A percentile compares a stretch with the other conserved stretches of the same genome.
These are phyloP conservation scores for Ophiosphaerella korrae DNA, from an alignment of 2,329 filamentous ascomycete genomes.

Conservation along the genomic window DNA sequence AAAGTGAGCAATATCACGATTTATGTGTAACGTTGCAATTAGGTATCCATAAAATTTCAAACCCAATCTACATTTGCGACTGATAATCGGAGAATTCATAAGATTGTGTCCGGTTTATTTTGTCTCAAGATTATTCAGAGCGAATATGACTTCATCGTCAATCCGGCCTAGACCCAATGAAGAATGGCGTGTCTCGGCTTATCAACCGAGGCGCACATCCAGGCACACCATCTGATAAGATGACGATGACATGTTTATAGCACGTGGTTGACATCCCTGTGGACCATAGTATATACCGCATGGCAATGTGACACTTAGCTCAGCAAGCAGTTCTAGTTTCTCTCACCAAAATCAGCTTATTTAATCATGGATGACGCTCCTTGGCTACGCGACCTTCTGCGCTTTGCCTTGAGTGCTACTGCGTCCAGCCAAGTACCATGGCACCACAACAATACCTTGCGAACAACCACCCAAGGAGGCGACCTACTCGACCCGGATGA, in stretches of 20 bases:
- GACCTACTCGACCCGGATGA: conserved; percentile 34
- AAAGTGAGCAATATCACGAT: not conserved
- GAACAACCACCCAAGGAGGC: conserved; percentile 9
- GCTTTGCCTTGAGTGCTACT: conserved; percentile 31
- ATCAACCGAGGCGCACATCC: conserved; percentile 14
- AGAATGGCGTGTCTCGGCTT: conserved; percentile 15
- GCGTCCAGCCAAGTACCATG: conserved; percentile 26
- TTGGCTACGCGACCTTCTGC: conserved; percentile 31
- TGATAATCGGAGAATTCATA: too few species aligned
- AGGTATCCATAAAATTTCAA: too few species aligned
- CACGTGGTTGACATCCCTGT: conserved; percentile 5
- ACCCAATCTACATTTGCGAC: too few species aligned
- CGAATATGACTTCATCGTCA: not conserved
- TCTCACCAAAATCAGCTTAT: conserved; percentile 3
- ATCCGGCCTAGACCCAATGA: not conserved
- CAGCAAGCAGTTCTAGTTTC: not conserved
- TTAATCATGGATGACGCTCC: conserved; percentile 14
- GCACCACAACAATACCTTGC: conserved; percentile 7
- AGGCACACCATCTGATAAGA: conserved; percentile 14
- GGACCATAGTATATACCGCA: not conserved
- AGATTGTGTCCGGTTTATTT: too few species aligned
- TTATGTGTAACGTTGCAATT: too few species aligned
- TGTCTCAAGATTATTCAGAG: too few species aligned
- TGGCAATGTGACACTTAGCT: conserved; percentile 11
- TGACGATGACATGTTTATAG: conserved; percentile 12